Percentiles rank a stretch among this genome's conserved stretches.
phyloP scores from a whole-genome alignment of 108 stramenopile genomes.

The Fragilariopsis cylindrus region DNA sequence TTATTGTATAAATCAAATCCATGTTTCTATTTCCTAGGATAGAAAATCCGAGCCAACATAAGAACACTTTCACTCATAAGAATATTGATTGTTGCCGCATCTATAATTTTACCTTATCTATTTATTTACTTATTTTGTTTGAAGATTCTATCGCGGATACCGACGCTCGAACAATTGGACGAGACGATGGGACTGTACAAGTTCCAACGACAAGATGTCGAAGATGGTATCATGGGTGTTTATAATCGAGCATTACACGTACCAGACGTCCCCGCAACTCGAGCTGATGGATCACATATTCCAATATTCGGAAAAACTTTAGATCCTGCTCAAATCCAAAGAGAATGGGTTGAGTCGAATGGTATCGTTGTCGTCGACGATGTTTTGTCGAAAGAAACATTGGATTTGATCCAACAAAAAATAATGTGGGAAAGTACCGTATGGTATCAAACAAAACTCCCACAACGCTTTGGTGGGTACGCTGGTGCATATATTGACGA shows the following conservation, averaged over 20 bases:
- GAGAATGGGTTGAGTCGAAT: constrained; percentile 28
- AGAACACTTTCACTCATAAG: too few relatives aligned
- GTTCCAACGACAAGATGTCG: constrained; percentile 47
- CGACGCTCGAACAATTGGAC: constrained; percentile 45
- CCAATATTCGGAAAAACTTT: constrained; percentile 21
- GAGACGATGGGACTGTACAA: constrained; percentile 56
- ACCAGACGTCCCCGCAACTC: constrained; percentile 36
- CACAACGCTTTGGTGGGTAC: constrained; percentile 61
- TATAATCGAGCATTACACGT: constrained; percentile 61
- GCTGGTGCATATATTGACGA: constrained; percentile 78
- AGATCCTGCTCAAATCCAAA: constrained; percentile 18
- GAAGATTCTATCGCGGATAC: constrained; percentile 42
- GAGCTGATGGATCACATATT: constrained; percentile 2
- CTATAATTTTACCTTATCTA: too few relatives aligned
- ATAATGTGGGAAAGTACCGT: constrained; percentile 44
- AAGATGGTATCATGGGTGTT: constrained; percentile 38
- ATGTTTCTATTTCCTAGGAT: too few relatives aligned
- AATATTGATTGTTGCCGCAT: too few relatives aligned
- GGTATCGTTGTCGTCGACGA: constrained; percentile 51
- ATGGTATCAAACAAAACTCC: constrained; percentile 72
- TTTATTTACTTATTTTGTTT: too few relatives aligned
- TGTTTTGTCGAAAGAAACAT: constrained; percentile 33
- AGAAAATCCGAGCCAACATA: too few relatives aligned
- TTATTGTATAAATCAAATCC: too few relatives aligned
- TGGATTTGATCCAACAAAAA: constrained; percentile 38